Conservation (phyloP, 2,329 filamentous ascomycete genomes). For the Sclerotinia nivalis region DNA sequence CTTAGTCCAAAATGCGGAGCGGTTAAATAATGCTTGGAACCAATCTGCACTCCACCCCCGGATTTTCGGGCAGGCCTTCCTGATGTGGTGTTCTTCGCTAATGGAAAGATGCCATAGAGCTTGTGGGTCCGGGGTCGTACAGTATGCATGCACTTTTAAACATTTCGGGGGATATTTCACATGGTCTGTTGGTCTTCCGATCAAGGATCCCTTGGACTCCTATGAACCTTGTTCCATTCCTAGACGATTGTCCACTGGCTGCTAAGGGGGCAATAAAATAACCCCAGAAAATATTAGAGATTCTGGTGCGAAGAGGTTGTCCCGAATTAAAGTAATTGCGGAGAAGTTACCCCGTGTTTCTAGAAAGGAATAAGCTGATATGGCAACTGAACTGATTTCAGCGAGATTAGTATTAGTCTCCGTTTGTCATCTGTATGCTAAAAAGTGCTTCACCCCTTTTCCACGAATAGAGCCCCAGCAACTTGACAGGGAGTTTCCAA, state of each 20-base stretch:
- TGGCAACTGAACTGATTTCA: neutral
- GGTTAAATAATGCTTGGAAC: constrained; percentile 8
- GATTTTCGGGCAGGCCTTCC: constrained; percentile 23
- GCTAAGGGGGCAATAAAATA: neutral
- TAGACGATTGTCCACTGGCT: constrained; percentile 3
- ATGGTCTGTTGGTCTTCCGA: neutral
- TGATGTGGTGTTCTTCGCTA: neutral
- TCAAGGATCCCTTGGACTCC: neutral
- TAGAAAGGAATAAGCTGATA: neutral
- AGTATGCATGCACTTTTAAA: neutral
- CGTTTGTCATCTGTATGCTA: neutral
- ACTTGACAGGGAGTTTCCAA: neutral
- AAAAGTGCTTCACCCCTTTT: neutral
- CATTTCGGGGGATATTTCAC: neutral
- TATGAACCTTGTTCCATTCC: neutral
- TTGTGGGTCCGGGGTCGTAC: constrained; percentile 13
- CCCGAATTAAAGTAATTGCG: neutral
- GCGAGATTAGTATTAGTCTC: constrained; percentile 2
- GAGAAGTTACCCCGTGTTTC: neutral
- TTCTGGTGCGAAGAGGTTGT: neutral
- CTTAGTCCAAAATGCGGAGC: neutral
- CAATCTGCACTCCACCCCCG: constrained; percentile 15
- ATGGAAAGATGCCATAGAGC: constrained; percentile 8
- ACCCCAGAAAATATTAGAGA: neutral
- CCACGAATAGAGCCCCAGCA: constrained; percentile 3